Evolutionary conservation across 306 rosid species (phyloP), one percentile per base, ranked within the genome.

Genomic region (Alnus rubra): DNA sequence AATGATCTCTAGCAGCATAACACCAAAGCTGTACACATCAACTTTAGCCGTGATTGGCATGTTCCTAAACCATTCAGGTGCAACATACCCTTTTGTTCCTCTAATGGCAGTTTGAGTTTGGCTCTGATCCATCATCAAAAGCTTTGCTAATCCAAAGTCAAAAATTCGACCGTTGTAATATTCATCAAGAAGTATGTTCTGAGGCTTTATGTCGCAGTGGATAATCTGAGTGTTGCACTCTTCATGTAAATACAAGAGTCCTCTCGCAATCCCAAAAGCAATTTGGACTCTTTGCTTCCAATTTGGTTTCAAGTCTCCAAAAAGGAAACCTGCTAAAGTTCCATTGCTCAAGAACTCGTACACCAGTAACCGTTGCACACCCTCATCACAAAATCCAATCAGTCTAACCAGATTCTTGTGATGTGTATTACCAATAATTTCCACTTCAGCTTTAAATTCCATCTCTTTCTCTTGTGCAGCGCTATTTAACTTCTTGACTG

Each of bases 191-290:
- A 88, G 79, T 30, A 88, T 80, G 84, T 85, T 87, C 47, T 85
- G 88, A 4, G 88, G 90, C 82, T 87, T 87, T 23, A 88, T 88
- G 39, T 85, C 89, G 2, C 89, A 83, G 3, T 88, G 89, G 48
- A 88, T 85, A 39, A 85, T 85, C 63, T 85, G 86, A 0, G 72
- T 77, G 33, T 75, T 62, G 71, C 89, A 85, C 75, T 88, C 87
- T 44, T 85, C 91, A 33, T 85, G 89, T 12, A 88, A 70, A 54
- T 88, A 87, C 0, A 75, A 14, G 4, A 87, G 54, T 1, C 85
- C 89, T 53, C 77, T 78, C 0, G 85, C 79, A 16, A 80, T 65
- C 11, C 81, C 89, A 11, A 47, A 13, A 2, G 79, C 84, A 14
- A 83, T 44, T 56, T 76, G 72, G 39, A 77, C 44, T 39, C 87